Base-by-base conservation (phyloP, 208 protist genomes). In the Leishmania major region DNA sequence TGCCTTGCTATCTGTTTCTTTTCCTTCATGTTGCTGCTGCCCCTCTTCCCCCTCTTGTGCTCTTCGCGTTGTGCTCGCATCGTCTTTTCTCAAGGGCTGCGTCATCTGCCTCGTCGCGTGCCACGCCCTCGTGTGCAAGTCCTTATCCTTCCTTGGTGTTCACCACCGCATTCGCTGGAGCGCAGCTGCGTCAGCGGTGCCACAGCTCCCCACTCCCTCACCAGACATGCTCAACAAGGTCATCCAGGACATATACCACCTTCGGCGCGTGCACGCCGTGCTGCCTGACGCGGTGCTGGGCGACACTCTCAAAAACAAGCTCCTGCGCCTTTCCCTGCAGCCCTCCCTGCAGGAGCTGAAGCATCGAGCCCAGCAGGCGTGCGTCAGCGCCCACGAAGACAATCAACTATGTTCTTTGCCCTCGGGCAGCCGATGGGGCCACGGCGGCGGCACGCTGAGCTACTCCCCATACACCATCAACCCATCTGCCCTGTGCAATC, bases 241-340 rank as follows among this genome's bases (percentile, higher is more conserved):
- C 43, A 94, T 97, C 67, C 77, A 83, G 7, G 90, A 95, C 66
- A 85, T 97, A 49, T 90, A 94, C 77, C 88, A 94, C 78, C 85
- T 97, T 62, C 90, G 89, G 59, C 87, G 90, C n/a, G 86, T 96
- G 64, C 93, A 97, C 81, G 85, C 84, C 59, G 77, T 95, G 28
- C 40, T 96, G 43, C 84, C 85, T 1, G 93, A 96, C 67, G 83
- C 89, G 10, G 88, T 86, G 55, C 92, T 97, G 47, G 88, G 87
- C 6, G 78, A 91, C 45, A 89, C 87, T 3, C 85, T 97, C n/a
- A 89, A 89, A 72, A 88, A 87, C 53, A 97, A 95, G 78, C 84
- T 97, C 1, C 84, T 81, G 45, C 82, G 90, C 6, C 86, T 97
- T 57, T 90, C 93, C n/a, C 84, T 97, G 47, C 77, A 90, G 81